A percentile compares a stretch with the other conserved stretches of the same genome.
Evolutionary conservation across 1,284 basidiomycete species (phyloP).

Genomic region (Trametes polyzona): DNA sequence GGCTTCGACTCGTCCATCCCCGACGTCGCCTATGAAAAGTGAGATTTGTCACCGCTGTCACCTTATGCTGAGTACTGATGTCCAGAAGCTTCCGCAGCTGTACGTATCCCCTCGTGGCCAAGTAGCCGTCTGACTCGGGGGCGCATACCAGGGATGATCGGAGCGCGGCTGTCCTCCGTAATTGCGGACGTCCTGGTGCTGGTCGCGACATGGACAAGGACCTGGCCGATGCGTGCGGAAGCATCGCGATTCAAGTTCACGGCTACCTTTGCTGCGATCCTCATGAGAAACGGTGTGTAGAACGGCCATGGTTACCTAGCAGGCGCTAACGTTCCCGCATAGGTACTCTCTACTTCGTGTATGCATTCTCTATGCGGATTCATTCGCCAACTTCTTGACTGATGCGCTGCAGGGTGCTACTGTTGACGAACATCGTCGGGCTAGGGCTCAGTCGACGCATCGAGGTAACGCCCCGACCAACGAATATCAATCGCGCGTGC

Average conservation of each 20-base stretch:
- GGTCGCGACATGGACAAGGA: slow-evolving; percentile 8
- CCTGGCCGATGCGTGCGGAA: neutral
- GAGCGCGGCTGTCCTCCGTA: neutral
- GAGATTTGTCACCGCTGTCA: no score
- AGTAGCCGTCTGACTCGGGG: neutral
- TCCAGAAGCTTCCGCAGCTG: neutral
- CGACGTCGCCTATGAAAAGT: slow-evolving; percentile 6
- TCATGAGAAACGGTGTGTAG: slow-evolving; percentile 7
- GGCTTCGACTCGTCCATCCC: neutral
- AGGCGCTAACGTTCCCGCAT: neutral
- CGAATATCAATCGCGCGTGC: neutral
- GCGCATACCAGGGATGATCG: slow-evolving; percentile 3
- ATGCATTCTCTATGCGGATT: neutral
- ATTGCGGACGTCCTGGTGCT: slow-evolving; percentile 8
- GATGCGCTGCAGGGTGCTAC: neutral
- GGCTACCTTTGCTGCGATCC: neutral
- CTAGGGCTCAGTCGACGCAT: slow-evolving; percentile 1
- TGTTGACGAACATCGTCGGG: slow-evolving; percentile 2
- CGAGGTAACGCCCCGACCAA: no score
- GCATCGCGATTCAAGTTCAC: neutral
- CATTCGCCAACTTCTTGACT: neutral
- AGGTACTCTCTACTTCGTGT: slow-evolving; percentile 12
- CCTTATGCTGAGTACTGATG: no score
- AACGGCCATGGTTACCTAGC: neutral
- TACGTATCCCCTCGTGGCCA: neutral